A percentile compares a stretch with the other conserved stretches of the same genome.
phyloP scores from a whole-genome alignment of 2,329 filamentous ascomycete genomes.

The Colletotrichum agaves region DNA sequence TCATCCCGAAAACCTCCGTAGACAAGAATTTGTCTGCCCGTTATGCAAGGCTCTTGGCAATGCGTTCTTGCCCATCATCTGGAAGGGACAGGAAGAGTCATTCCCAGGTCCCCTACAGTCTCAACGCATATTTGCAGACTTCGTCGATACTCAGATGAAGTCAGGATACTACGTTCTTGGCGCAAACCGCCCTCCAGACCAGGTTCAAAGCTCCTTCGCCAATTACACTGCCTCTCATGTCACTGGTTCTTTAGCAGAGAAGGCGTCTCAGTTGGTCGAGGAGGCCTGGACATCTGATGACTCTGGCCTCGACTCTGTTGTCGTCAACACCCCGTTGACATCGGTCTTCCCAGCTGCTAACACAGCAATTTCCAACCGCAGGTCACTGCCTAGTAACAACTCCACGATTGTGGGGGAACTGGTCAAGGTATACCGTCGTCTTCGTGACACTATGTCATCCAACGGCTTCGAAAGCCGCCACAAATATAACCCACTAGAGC shows the following conservation, averaged over 20 bases:
- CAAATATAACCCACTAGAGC: slow-evolving; percentile 43
- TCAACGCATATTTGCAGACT: slow-evolving; percentile 71
- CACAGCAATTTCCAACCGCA: slow-evolving; percentile 49
- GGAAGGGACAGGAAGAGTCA: slow-evolving; percentile 90
- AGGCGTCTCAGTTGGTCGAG: slow-evolving; percentile 48
- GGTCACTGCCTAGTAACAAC: slow-evolving; percentile 47
- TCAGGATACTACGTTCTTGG: slow-evolving; percentile 55
- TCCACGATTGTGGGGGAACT: slow-evolving; percentile 62
- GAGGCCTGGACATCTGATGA: slow-evolving; percentile 56
- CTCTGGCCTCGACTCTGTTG: slow-evolving; percentile 45
- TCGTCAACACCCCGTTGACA: slow-evolving; percentile 54
- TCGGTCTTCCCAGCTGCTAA: slow-evolving; percentile 54
- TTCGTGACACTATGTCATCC: slow-evolving; percentile 67
- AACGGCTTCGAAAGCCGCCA: slow-evolving; percentile 62
- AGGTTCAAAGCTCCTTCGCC: slow-evolving; percentile 49
- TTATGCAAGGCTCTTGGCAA: slow-evolving; percentile 97
- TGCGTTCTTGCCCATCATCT: slow-evolving; percentile 92
- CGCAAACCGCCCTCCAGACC: slow-evolving; percentile 46
- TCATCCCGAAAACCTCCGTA: slow-evolving; percentile 83
- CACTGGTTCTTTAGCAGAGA: slow-evolving; percentile 53
- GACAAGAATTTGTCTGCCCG: slow-evolving; percentile 94
- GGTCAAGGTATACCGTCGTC: slow-evolving; percentile 68
- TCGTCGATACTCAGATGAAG: slow-evolving; percentile 70
- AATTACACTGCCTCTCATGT: slow-evolving; percentile 52
- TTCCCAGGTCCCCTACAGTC: slow-evolving; percentile 79